Base-by-base conservation (phyloP, 768 basidiomycete genomes). In the Hydnomerulius pinastri region DNA sequence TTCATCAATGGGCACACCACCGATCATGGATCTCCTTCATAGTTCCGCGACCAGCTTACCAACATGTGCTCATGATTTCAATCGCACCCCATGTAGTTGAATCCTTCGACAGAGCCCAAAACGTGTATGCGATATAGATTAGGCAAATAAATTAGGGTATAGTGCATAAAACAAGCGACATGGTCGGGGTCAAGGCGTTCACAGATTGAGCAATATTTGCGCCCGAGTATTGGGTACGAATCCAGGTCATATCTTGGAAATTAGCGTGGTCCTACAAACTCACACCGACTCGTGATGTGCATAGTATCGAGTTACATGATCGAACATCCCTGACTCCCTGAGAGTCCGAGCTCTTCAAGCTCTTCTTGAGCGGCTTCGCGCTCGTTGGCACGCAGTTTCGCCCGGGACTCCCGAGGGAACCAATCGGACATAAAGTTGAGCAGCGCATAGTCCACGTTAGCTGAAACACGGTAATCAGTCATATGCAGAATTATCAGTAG, bases 401-500 rank as follows among this genome's bases (percentile, higher is more conserved):
- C 77, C 50, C 75, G 81, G 13, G 91, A 77, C 64, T 97, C 95
- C 12, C 80, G 63, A 0, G 95, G 92, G 67, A 98, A 98, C 92
- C 92, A 97, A 58, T 89, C 85, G 50, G 86, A 78, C 86, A 97
- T 91, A 59, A 92, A 93, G 56, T 91, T 88, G 39, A 87, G 72
- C 39, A 92, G 64, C 2, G 83, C 88, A 78, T 82, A 83, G 60
- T 92, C 90, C 13, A 92, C 79, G 60, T 92, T 92, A 3, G 77
- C 89, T 91, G 51, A 15, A 38, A 41, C 27, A 8, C 27, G 20
- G 28, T 51, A 45, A 25, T 30, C 15, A 25, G 24, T 9, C 15
- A 35, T 23, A 7, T 12, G 17, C 4, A 8, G 15, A 10, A 15
- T 25, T n/a, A 17, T 28, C 29, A 17, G 32, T 9, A 28, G 43